Evolutionary conservation across 2,329 filamentous ascomycete species (phyloP).

Genomic region (Aureobasidium vineae): DNA sequence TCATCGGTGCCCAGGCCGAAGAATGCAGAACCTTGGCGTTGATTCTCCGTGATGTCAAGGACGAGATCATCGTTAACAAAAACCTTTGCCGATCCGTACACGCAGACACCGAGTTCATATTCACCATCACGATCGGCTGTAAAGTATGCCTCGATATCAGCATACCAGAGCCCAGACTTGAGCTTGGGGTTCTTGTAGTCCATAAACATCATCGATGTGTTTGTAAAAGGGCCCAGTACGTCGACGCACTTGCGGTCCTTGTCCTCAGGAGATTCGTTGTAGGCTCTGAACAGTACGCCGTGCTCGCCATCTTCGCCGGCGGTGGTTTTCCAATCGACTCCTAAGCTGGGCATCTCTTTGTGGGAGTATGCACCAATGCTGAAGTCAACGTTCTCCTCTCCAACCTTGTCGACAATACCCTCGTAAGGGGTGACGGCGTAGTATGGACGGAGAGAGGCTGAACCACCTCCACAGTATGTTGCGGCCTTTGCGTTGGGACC

Average conservation of each 20-base stretch:
- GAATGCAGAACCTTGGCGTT: constrained; percentile 61
- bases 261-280: constrained; percentile 54
- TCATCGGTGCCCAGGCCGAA: constrained; percentile 64
- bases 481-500: constrained; percentile 71
- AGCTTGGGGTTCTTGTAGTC: constrained; percentile 50
- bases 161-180: constrained; percentile 42
- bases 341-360: constrained; percentile 25
- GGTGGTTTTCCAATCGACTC: background rate
- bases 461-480: constrained; percentile 46
- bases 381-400: constrained; percentile 27
- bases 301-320: background rate
- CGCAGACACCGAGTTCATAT: constrained; percentile 66
- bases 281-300: constrained; percentile 36
- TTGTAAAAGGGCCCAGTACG: constrained; percentile 45
- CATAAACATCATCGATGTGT: constrained; percentile 47
- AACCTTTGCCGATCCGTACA: constrained; percentile 64
- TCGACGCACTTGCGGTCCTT: constrained; percentile 53
- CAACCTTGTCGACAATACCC: constrained; percentile 34
- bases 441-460: constrained; percentile 38
- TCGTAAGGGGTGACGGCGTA: constrained; percentile 38
- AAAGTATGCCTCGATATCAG: constrained; percentile 55
- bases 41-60: constrained; percentile 62
- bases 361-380: constrained; percentile 31
- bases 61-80: constrained; percentile 60
- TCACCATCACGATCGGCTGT: constrained; percentile 59